These are phyloP conservation scores for Leccinellum albellum DNA, from an alignment of 768 basidiomycete species.

Conservation along the genomic window DNA sequence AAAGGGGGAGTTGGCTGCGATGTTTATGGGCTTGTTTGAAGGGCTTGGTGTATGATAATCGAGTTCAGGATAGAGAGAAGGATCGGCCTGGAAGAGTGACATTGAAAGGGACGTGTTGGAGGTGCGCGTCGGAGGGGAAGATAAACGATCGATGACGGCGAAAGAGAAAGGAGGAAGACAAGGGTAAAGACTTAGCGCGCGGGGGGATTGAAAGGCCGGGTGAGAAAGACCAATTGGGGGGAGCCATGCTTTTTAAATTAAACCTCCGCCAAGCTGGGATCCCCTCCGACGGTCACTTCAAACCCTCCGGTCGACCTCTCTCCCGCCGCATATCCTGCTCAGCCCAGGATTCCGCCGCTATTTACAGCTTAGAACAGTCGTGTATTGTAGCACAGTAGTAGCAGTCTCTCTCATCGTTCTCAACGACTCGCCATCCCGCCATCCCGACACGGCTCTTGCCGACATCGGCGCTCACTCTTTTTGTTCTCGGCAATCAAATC, in stretches of 20 bases:
- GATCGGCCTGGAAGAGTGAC: slow-evolving; percentile 30
- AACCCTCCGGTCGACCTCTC: neutral
- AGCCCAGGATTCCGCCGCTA: neutral
- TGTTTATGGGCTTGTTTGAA: slow-evolving; percentile 25
- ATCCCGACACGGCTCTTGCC: slow-evolving; percentile 5
- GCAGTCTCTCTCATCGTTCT: neutral
- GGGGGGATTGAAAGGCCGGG: slow-evolving; percentile 19
- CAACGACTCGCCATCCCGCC: neutral
- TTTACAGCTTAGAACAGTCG: neutral
- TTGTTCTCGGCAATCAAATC: slow-evolving; percentile 2
- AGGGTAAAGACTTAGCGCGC: slow-evolving; percentile 18
- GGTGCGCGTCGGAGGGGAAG: neutral
- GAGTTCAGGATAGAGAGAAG: slow-evolving; percentile 16
- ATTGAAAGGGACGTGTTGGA: slow-evolving; percentile 12
- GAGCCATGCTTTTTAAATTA: slow-evolving; percentile 22
- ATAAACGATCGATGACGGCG: slow-evolving; percentile 7
- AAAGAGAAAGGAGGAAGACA: neutral
- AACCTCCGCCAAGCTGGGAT: slow-evolving; percentile 25
- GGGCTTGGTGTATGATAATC: slow-evolving; percentile 28
- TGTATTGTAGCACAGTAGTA: neutral
- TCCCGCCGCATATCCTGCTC: neutral
- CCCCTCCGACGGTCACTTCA: neutral
- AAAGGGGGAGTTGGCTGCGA: slow-evolving; percentile 28
- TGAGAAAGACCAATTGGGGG: slow-evolving; percentile 26
- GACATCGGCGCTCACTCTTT: neutral